Percentiles rank a stretch among this genome's conserved stretches.
Evolutionary conservation across 2,329 filamentous ascomycete species (phyloP).

Genomic region (Verticillium klebahnii): DNA sequence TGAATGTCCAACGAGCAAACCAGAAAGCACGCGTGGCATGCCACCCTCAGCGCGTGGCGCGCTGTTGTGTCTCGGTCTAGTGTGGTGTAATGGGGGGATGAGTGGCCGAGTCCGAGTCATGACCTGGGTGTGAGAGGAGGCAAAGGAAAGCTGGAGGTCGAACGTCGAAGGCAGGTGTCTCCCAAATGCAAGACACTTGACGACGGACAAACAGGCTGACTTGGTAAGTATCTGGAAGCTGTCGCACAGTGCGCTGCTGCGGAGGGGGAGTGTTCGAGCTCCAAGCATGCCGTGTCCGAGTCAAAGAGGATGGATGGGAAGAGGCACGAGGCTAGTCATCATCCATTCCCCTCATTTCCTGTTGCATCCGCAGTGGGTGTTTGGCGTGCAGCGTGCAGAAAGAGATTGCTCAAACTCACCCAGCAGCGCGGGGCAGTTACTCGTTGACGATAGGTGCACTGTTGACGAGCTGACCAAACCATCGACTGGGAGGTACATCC

Average conservation of each 20-base stretch:
- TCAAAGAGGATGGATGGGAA: not conserved
- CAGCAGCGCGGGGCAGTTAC: not conserved
- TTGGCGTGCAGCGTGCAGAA: not conserved
- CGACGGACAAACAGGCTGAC: not conserved
- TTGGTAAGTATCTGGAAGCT: too few relatives aligned
- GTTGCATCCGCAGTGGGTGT: not conserved
- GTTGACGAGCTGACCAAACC: too few relatives aligned
- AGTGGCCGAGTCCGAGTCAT: not conserved
- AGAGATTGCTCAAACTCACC: not conserved
- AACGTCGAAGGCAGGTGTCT: not conserved
- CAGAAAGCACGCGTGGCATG: not conserved
- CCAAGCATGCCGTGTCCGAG: too few relatives aligned
- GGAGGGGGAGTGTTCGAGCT: not conserved
- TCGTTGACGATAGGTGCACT: not conserved
- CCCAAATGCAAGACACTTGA: not conserved
- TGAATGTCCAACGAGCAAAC: not conserved
- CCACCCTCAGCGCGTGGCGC: not conserved
- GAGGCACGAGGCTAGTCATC: not conserved
- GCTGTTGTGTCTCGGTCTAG: not conserved
- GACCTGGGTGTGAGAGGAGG: not conserved
- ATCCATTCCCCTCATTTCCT: not conserved
- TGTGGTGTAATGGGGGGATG: not conserved
- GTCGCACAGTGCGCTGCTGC: not conserved
- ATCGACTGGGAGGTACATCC: too few relatives aligned
- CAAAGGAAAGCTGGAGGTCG: not conserved